These are phyloP conservation scores for Suaeda aralocaspica DNA, from an alignment of 148 eudicot genomes.

Conservation along the genomic window DNA sequence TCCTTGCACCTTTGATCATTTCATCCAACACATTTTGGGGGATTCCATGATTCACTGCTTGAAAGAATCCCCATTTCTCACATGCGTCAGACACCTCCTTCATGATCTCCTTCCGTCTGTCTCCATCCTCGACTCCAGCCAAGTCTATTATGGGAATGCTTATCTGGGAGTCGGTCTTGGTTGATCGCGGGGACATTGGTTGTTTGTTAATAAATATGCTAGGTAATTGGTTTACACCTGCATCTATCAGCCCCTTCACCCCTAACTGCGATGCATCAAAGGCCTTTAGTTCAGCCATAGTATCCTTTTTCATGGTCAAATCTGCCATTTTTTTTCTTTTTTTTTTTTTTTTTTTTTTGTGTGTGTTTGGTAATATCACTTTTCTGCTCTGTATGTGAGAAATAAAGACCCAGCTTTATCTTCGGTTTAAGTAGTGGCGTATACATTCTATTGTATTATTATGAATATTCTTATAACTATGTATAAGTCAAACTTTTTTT, in stretches of 20 bases:
- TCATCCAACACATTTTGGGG: constrained; percentile 32
- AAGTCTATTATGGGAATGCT: constrained; percentile 2
- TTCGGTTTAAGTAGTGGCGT: too few species aligned
- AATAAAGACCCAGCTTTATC: too few species aligned
- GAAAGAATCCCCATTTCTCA: too few species aligned
- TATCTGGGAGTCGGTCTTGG: too few species aligned
- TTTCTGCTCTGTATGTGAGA: too few species aligned
- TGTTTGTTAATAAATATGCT: background rate
- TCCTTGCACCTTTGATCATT: constrained; percentile 19
- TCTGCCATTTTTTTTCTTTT: too few species aligned
- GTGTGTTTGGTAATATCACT: too few species aligned
- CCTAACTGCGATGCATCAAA: background rate
- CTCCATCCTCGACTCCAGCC: constrained; percentile 9
- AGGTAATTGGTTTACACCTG: background rate
- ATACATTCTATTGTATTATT: too few species aligned
- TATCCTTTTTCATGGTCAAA: too few species aligned
- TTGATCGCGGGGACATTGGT: background rate
- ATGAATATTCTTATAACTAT: too few species aligned
- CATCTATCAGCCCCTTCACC: background rate
- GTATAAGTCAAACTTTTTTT: too few species aligned
- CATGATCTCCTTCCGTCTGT: background rate
- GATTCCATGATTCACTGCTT: constrained; percentile 55
- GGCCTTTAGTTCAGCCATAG: background rate
- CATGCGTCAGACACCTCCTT: background rate
- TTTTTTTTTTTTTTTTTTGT: too few species aligned